These are phyloP conservation scores for Zygosaccharomyces sapae DNA, from an alignment of 1,139 yeast species.

Conservation along the genomic window DNA sequence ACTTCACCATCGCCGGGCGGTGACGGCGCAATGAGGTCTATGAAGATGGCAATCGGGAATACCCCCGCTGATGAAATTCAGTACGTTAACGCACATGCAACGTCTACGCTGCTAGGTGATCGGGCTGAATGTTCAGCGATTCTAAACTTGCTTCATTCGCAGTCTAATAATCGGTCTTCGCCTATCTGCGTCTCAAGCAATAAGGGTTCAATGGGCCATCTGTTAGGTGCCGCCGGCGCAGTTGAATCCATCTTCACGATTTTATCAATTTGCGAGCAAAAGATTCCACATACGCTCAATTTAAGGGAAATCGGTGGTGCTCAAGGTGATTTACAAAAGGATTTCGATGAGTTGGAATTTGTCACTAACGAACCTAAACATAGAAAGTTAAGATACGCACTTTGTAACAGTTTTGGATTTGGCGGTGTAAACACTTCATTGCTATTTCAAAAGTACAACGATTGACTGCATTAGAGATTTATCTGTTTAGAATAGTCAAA, in stretches of 20 bases:
- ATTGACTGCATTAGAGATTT: constrained; percentile 1
- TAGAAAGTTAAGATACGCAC: constrained; percentile 49
- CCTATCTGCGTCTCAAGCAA: constrained; percentile 64
- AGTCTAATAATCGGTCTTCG: constrained; percentile 24
- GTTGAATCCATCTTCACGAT: constrained; percentile 84
- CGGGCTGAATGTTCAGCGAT: constrained; percentile 82
- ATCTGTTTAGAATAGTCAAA: background rate
- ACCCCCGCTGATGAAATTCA: constrained; percentile 49
- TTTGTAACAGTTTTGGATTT: constrained; percentile 92
- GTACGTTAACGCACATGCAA: constrained; percentile 94
- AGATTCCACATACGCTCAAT: constrained; percentile 79
- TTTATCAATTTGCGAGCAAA: constrained; percentile 52
- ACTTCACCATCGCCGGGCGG: constrained; percentile 87
- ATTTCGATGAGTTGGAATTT: constrained; percentile 53
- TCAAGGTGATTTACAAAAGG: constrained; percentile 40
- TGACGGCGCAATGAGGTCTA: constrained; percentile 77
- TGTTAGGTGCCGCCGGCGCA: constrained; percentile 94
- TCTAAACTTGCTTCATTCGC: constrained; percentile 47
- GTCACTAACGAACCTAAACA: constrained; percentile 46
- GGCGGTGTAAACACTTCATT: constrained; percentile 92
- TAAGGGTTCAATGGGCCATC: constrained; percentile 90
- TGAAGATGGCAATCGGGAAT: constrained; percentile 68
- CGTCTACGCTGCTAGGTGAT: constrained; percentile 88
- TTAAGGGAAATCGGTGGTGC: constrained; percentile 50
- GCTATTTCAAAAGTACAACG: constrained; percentile 41